Evolutionary conservation across 2,329 filamentous ascomycete genomes (phyloP).

Genomic region (Hypoxylon sp.): DNA sequence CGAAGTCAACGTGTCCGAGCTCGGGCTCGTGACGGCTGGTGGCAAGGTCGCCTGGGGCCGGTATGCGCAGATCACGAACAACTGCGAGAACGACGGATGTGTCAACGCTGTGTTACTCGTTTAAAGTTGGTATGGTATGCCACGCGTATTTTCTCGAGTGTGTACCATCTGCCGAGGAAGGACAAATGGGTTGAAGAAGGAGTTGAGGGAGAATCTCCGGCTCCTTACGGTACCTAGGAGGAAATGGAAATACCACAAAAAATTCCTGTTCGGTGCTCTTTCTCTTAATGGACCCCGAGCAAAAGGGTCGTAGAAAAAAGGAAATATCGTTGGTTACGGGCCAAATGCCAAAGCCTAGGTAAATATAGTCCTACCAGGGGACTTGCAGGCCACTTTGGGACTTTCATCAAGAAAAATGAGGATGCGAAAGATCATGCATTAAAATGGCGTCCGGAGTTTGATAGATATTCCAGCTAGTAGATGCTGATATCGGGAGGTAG

Average conservation of each 20-base stretch:
- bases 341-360: neutral
- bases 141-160: neutral
- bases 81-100: constrained; percentile 62
- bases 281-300: no score
- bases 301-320: neutral
- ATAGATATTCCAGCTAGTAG: constrained; percentile 11
- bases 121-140: constrained; percentile 25
- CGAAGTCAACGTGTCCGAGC: constrained; percentile 93
- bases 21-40: constrained; percentile 89
- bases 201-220: neutral
- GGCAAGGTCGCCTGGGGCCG: constrained; percentile 93
- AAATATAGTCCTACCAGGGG: neutral
- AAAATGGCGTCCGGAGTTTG: constrained; percentile 38
- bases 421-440: constrained; percentile 32
- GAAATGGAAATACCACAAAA: neutral
- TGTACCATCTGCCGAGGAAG: neutral
- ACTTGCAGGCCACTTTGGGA: neutral
- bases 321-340: neutral
- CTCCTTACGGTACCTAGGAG: neutral
- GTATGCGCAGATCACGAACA: constrained; percentile 60
- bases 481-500: constrained; percentile 11
- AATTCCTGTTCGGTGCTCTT: neutral
- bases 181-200: neutral
- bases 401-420: neutral
- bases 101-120: constrained; percentile 59